phyloP scores from a whole-genome alignment of 1,284 basidiomycete genomes.

The Pseudozyma thailandica region DNA sequence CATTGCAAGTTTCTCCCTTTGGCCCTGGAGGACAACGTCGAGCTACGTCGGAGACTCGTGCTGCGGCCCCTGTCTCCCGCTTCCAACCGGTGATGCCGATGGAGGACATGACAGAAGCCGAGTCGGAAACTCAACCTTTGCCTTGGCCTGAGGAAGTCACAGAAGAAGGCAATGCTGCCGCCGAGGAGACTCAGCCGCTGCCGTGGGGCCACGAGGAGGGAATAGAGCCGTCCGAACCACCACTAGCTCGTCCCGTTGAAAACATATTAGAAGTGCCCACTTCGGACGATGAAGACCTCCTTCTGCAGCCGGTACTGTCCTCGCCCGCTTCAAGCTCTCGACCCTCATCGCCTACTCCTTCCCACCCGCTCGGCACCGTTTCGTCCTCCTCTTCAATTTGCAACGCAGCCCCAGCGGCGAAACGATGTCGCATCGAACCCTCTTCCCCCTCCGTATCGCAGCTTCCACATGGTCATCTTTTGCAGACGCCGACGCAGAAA shows the following conservation, averaged over 20 bases:
- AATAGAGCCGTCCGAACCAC: not conserved
- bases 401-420: not conserved
- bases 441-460: not conserved
- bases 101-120: conserved; percentile 7
- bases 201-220: conserved; percentile 16
- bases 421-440: conserved; percentile 1
- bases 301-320: conserved; percentile 11
- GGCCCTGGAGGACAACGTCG: not conserved
- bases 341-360: conserved; percentile 4
- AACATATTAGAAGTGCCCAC: conserved; percentile 14
- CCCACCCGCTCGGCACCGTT: not conserved
- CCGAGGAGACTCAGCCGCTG: conserved; percentile 18
- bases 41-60: conserved; percentile 10
- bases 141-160: conserved; percentile 11
- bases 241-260: not conserved
- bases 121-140: conserved; percentile 16
- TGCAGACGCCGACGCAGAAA: not conserved
- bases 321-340: conserved; percentile 1
- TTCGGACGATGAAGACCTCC: conserved; percentile 35
- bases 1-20: not conserved
- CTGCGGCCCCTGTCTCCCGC: too few relatives aligned
- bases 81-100: not conserved
- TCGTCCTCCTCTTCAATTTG: not conserved
- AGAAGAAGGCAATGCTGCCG: not conserved
- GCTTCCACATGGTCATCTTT: not conserved